Base-by-base conservation (phyloP, 441 rosid species). In the Eruca vesicaria region DNA sequence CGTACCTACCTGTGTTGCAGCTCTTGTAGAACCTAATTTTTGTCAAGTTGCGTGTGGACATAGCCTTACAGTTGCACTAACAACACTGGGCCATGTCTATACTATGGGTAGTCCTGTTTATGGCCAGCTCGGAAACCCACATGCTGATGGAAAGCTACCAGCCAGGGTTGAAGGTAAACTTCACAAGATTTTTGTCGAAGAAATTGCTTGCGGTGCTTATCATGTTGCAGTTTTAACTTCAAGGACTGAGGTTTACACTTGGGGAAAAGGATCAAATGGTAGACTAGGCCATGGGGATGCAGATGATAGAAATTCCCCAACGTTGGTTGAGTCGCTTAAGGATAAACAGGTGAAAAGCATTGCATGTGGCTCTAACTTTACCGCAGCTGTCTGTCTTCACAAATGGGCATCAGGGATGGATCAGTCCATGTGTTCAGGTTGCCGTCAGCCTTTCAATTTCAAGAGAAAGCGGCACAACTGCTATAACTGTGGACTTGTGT, bases 191-290 rank as follows among this genome's bases (percentile, higher is more conserved):
- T 91, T 88, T 78, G 93, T 93, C 52, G 92, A 93, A 88, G 96
- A 93, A 84, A 88, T 95, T 71, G 83, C 98, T 68, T 91, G 98
- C 77, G 99, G 99, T 75, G 94, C 97, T 76, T 89, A 91, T 83
- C 99, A 95, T 85, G 96, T 93, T 80, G 98, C 89, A 43, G 96
- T 88, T 77, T 84, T 91, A 83, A 95, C 97, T 77, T 87, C 97
- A 33, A 91, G 84, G 82, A 90, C 94, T n/a, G 98, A 95, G 83
- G 98, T 95, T 69, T 95, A 88, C 78, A 91, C 96, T 11, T 95
- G 99, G 99, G 99, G 98, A 57, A 95, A 93, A 83, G 99, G 98
- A 73, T 89, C 98, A 76, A 95, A 95, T 82, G 99, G 99, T 77
- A 86, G 98, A 76, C 83, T 95, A 53, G 99, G 99, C 69, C 98